Base-by-base conservation (phyloP, 1,284 basidiomycete species). In the Irpex lacteus region DNA sequence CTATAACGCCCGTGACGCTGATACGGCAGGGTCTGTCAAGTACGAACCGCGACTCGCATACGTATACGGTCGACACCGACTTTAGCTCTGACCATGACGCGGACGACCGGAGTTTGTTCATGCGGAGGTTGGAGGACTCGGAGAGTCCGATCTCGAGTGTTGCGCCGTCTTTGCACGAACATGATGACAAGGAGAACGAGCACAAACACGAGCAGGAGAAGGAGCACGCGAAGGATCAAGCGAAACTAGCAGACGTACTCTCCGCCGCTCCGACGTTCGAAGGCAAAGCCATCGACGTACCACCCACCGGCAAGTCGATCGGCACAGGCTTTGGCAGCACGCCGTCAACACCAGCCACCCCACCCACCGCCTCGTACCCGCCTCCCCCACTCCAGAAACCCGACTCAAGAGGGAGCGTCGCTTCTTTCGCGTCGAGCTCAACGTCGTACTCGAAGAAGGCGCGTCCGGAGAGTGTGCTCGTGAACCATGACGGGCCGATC, bases 391-490 rank as follows among this genome's bases (percentile, higher is more conserved):
- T 78, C 21, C 74, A 78, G n/a, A 78, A 74, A 60, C 80, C 79
- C 62, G 73, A 76, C 52, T 80, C 82, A 49, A 84, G 80, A 26
- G 80, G 84, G 19, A 91, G 89, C 5, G 79, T 90, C 37, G 76
- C 83, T 1, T 91, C 89, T 0, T 83, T 84, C 66, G 81, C 85
- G 50, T 78, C 78, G 1, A 71, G 68, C 36, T 87, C 86, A 4
- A 89, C 89, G 3, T 81, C 80, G 2, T 88, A 87, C 44, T 90
- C 89, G 50, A 82, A 85, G 68, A 94, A 94, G 75, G 83, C 86
- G 36, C 83, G 91, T 6, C 92, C 91, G 11, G 91, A 94, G 71
- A 91, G 89, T 5, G 78, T 90, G 72, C 72, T 94, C 8, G 75
- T 91, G 21, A 81, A 83, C 44, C 80, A 85, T 0, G 78, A 77